Base-by-base conservation (phyloP, 495 filamentous ascomycete species). In the Hypomontagnella submonticulosa region DNA sequence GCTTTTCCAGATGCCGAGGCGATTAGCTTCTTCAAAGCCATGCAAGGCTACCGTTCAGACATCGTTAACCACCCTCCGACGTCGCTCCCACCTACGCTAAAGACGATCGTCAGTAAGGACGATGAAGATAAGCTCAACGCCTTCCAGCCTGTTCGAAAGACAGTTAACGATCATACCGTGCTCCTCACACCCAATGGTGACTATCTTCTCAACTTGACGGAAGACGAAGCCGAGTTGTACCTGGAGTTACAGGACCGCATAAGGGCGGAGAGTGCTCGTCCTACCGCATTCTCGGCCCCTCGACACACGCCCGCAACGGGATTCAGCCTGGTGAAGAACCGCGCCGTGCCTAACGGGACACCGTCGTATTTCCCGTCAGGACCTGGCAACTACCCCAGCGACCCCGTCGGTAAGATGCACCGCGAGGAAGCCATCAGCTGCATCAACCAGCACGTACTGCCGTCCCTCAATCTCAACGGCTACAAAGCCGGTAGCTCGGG, bases 181-280 rank as follows among this genome's bases (percentile, higher is more conserved):
- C 77, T 95, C 44, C 87, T 95, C 50, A 93, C 90, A 0, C 91
- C 93, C 3, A 88, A 89, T 57, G 92, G 92, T 3, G 86, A 88
- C 55, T 89, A 90, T 53, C 81, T 97, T 23, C 86, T 87, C 36
- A 91, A 92, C 62, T 79, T 99, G 16, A 89, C 84, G 9, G 71
- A 81, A 11, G 89, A 90, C 27, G 90, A 96, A 70, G 92, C 96
- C 61, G 82, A 89, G 18, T 84, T 88, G 7, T 94, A 91, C 59
- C 77, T 97, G 11, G 81, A 86, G 51, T 81, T 96, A 0, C 91
- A 97, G 75, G 81, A 85, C 58, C 81, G 76, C 48, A 77, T 90
- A 46, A 77, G 81, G 4, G 72, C 79, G 30, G 61, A 69, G 13
- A 75, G 77, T 0, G 63, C 66, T 27, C 79, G 67, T 18, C 82